Percentiles rank a stretch among this genome's conserved stretches.
Evolutionary conservation across 169 alveolate species (phyloP).

Genomic region (Haemoproteus tartakovskyi): DNA sequence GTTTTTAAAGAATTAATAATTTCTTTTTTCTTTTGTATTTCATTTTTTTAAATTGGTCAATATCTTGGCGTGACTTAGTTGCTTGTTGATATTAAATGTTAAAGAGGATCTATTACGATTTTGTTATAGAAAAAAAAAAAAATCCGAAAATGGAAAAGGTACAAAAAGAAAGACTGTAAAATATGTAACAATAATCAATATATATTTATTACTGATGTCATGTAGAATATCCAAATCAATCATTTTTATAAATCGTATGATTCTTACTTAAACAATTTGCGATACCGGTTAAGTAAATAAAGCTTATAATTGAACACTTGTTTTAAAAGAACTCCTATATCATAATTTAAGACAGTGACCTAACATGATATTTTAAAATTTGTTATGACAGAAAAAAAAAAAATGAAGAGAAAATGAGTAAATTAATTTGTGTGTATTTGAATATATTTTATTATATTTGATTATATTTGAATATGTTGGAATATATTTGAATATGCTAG

Average conservation of each 20-base stretch:
- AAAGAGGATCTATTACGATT: conserved; percentile 22
- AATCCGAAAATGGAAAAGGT: no score
- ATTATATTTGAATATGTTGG: no score
- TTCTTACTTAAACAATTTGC: conserved; percentile 26
- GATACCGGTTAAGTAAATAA: conserved; percentile 22
- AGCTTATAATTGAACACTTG: conserved; percentile 33
- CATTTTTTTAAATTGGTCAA: not conserved
- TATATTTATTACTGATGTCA: not conserved
- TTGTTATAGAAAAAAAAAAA: no score
- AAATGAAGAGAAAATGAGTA: not conserved
- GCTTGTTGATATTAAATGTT: conserved; percentile 32
- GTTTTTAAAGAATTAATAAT: conserved; percentile 17
- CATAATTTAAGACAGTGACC: conserved; percentile 25
- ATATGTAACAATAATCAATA: not conserved
- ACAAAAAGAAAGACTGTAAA: no score
- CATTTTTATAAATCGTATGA: not conserved
- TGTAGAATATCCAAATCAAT: not conserved
- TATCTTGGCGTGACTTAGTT: conserved; percentile 6
- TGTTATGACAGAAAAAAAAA: not conserved
- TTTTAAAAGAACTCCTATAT: conserved; percentile 14
- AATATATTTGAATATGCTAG: no score
- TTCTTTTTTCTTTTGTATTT: conserved; percentile 26
- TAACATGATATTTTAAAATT: not conserved
- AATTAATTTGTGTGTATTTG: not conserved
- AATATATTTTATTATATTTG: no score